Evolutionary conservation across 73 alveolate genomes (phyloP), one percentile per base, ranked within the genome.

Genomic region (Tetrahymena borealis): DNA sequence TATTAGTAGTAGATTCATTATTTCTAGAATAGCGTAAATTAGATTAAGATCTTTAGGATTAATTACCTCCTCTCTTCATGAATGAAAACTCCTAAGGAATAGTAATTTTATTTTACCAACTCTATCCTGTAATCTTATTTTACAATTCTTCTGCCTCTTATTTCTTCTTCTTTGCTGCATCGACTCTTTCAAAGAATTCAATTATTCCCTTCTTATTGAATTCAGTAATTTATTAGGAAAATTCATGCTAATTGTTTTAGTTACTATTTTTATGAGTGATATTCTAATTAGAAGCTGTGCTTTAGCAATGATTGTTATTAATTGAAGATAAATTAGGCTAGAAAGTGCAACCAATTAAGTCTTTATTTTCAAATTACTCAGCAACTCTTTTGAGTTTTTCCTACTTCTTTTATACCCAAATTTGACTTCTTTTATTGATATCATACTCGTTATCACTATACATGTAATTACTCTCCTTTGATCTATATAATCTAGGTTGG

Each of bases 141-240:
- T 60, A 18, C 3, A 60, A 20, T 20, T 85, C 31, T 33, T 93
- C 78, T 5, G 92, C 90, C 39, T 78, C 79, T 40, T 78, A 78
- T 40, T 93, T 93, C 33, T 39, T 79, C 38, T 93, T 93, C 33
- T 93, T 39, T 7, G 95, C 95, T 79, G 38, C 90, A 33, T 93
- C 60, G n/a, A 93, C 38, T 93, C 95, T 85, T 85, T 79, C 95
- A 39, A 93, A 93, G 78, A 79, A 93, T 18, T 85, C 78, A 6
- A 93, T 93, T 33, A 93, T 38, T 85, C 95, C 95, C 39, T 93
- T 93, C 40, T 85, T 93, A 93, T 85, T 93, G 91, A 93, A 93
- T 32, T 93, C 95, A 9, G 93, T 39, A 35, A 60, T 60, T n/a
- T 60, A 60, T 60, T 60, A n/a, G 2, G 85, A 60, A 35, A 60